Base-by-base conservation (phyloP, 2,329 filamentous ascomycete species). In the Domatiomyces catenatus region DNA sequence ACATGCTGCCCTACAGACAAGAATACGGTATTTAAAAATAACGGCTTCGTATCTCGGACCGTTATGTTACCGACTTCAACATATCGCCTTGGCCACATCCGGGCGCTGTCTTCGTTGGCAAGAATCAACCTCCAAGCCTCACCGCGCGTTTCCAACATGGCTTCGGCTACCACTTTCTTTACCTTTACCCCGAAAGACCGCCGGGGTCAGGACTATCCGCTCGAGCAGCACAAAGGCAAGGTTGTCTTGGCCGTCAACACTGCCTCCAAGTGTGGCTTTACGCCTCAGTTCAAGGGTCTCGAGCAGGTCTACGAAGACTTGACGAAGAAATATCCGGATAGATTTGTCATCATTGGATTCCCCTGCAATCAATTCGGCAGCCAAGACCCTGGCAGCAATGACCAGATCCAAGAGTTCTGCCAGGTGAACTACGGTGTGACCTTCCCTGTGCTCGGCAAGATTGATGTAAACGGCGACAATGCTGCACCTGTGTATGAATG, bases 251-350 rank as follows among this genome's bases (percentile, higher is more conserved):
- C 94, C 62, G 88, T 98, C 72, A 98, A 98, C 80, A 95, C 90
- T 1, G 92, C 92, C 60, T 94, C 86, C 67, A 95, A 96, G 75
- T 98, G 92, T 75, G 90, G 92, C 67, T 96, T 96, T 79, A 96
- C 92, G 2, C 88, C 88, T 10, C 92, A 98, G 71, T 95, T 92
- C 70, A 81, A 79, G 56, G 86, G 85, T 28, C 84, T 98, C 48
- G 89, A 98, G 73, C 83, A 79, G 63, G 79, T 98, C 57, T 94
- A 94, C 79, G 85, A 94, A 68, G 70, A 74, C 52, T 62, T 95
- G 64, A 80, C 79, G 60, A 73, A 73, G 58, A 75, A 79, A 63
- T 73, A 93, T 73, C 76, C 74, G 28, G 80, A 86, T 58, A 76
- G 88, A 63, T 92, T 98, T 66, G 75, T 80, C 63, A 80, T 98